Conservation (phyloP, 371 early-diverging fungal species). For the Mucor racemosus region DNA sequence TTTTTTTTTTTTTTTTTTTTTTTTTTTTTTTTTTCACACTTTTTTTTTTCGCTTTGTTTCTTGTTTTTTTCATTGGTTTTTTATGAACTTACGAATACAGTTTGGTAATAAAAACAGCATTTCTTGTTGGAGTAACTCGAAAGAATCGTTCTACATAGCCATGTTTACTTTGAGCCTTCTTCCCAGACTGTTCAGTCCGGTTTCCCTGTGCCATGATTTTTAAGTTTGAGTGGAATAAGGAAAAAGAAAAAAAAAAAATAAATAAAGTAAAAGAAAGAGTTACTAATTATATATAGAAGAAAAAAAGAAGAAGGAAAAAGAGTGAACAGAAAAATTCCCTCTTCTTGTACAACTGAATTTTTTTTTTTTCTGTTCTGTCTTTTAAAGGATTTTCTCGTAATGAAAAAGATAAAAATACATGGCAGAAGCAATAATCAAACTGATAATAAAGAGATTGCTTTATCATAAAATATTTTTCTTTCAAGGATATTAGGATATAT, state of each 20-base stretch:
- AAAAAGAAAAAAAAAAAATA: neutral
- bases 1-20: neutral
- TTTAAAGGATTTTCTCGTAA: neutral
- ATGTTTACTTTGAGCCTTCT: constrained; percentile 20
- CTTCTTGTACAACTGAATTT: neutral
- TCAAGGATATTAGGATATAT: too few species aligned
- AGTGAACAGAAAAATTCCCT: neutral
- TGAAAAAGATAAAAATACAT: too few species aligned
- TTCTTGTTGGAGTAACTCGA: constrained; percentile 30
- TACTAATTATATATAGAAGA: neutral
- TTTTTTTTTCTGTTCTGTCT: neutral
- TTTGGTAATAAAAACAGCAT: constrained; percentile 33
- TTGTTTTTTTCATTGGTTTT: neutral
- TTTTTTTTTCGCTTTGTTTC: neutral
- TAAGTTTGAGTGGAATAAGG: neutral
- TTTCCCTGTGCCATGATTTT: neutral
- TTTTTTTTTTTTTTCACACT: neutral
- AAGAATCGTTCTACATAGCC: constrained; percentile 33
- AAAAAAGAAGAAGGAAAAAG: neutral
- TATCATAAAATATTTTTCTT: too few species aligned
- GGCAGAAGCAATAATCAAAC: too few species aligned
- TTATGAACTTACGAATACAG: constrained; percentile 25
- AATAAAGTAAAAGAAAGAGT: constrained; percentile 11
- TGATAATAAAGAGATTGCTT: too few species aligned
- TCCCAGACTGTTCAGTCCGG: neutral